Evolutionary conservation across 2,329 filamentous ascomycete genomes (phyloP).

Genomic region (Amylocarpus encephaloides): DNA sequence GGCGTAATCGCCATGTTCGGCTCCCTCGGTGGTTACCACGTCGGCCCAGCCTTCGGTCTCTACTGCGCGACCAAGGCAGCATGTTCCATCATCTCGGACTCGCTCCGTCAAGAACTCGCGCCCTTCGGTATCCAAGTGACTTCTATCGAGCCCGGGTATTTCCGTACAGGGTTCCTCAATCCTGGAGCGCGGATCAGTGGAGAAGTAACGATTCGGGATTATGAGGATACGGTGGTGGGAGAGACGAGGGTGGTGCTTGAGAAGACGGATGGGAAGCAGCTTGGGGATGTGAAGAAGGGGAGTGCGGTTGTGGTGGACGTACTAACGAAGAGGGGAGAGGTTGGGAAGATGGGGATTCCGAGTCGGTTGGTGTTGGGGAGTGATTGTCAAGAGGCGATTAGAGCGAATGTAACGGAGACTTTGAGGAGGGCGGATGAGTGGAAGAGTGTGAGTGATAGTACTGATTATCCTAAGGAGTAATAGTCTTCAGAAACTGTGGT

Average conservation of each 20-base stretch:
- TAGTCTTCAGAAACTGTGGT: too few species aligned
- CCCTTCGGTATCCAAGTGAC: conserved; percentile 39
- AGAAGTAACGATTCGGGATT: neutral
- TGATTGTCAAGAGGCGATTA: conserved; percentile 31
- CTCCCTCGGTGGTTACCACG: conserved; percentile 38
- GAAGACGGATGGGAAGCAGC: conserved; percentile 32
- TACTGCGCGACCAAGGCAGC: conserved; percentile 44
- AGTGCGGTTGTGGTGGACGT: conserved; percentile 36
- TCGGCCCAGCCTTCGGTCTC: conserved; percentile 35
- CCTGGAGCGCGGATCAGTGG: conserved; percentile 1
- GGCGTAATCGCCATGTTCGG: conserved; percentile 43
- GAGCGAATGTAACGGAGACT: conserved; percentile 21
- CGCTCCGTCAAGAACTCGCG: conserved; percentile 37
- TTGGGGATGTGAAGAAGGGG: conserved; percentile 34
- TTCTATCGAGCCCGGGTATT: conserved; percentile 44
- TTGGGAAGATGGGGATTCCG: conserved; percentile 28
- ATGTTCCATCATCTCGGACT: conserved; percentile 37
- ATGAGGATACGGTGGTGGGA: conserved; percentile 5
- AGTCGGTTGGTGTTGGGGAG: conserved; percentile 32
- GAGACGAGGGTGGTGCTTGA: conserved; percentile 8
- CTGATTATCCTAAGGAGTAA: conserved; percentile 10
- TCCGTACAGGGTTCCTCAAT: conserved; percentile 42
- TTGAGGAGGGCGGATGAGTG: conserved; percentile 15
- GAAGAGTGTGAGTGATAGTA: conserved; percentile 17
- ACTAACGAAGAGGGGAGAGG: conserved; percentile 29